Evolutionary conservation across 768 basidiomycete species (phyloP), one percentile per base, ranked within the genome.

Genomic region (Lanmaoa pseudosensibilis): DNA sequence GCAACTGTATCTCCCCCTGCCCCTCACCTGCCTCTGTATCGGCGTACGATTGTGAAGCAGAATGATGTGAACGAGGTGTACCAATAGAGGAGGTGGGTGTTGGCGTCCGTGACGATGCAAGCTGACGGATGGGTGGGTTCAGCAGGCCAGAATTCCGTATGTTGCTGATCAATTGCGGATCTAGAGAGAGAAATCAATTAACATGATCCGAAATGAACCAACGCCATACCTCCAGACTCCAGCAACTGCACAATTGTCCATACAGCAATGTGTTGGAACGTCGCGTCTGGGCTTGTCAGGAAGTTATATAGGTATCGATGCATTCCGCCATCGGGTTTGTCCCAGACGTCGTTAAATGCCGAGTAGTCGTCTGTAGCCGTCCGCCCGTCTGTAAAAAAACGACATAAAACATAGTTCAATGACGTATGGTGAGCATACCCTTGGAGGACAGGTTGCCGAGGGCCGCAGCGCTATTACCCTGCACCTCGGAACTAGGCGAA

Each of bases 191-290:
- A 18, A 12, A 8, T 60, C 33, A 53, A 47, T 46, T 5, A 33
- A 13, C 19, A 4, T 58, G 36, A 46, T 40, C 54, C 33, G 25
- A 45, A 30, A 43, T 16, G n/a, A 27, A 32, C 25, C 23, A 9
- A 19, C 1, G 2, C 62, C 77, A 41, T 61, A 91, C 90, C 92
- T 58, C 92, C 91, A n/a, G 96, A 96, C 71, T 99, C 97, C 27
- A 99, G 80, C 21, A 99, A 76, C 69, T 99, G 97, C 25, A 98
- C 95, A 62, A 98, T 95, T 0, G 97, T 98, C 97, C 97, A 99
- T 43, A 99, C 94, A 34, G 97, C 97, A 60, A 98, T 99, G 69
- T 99, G 97, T 72, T 98, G 95, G 87, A 99, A 99, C 1, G 97
- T 99, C 15, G 92, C 88, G 67, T 99, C 97, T 7, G 90, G 78